Evolutionary conservation across 768 basidiomycete species (phyloP).

Genomic region (Boletus speciosus): DNA sequence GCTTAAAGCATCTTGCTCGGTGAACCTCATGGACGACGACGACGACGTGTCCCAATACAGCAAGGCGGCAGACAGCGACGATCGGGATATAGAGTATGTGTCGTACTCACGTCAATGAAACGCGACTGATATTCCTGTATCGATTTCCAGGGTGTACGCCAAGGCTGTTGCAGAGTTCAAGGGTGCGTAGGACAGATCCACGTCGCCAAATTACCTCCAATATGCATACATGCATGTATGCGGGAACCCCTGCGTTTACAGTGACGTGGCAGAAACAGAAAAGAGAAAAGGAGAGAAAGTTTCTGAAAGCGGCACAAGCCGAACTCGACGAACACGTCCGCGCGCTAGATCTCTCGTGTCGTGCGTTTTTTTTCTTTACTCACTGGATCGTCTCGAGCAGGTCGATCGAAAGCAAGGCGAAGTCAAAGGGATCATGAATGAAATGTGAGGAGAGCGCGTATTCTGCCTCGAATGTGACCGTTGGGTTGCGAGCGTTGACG

Average conservation of each 20-base stretch:
- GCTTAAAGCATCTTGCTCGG: conserved; percentile 5
- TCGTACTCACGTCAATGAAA: background rate
- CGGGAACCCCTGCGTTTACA: background rate
- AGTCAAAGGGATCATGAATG: conserved; percentile 14
- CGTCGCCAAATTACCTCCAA: background rate
- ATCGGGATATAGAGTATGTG: conserved; percentile 26
- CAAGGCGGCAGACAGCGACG: conserved; percentile 23
- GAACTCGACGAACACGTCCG: conserved; percentile 28
- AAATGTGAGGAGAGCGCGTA: conserved; percentile 23
- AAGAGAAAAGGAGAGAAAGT: conserved; percentile 21
- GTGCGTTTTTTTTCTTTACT: background rate
- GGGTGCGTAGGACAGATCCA: conserved; percentile 12
- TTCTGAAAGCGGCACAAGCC: conserved; percentile 19
- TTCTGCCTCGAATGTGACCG: conserved; percentile 2
- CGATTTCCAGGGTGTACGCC: conserved; percentile 22
- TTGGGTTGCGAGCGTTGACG: background rate
- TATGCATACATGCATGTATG: background rate
- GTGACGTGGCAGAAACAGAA: conserved; percentile 34
- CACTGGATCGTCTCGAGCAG: conserved; percentile 7
- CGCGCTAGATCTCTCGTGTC: background rate
- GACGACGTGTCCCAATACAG: conserved; percentile 16
- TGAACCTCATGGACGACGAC: conserved; percentile 10
- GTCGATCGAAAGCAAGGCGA: conserved; percentile 20
- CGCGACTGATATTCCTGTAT: background rate
- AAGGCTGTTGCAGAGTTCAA: conserved; percentile 32